Base-by-base conservation (phyloP, 1,139 yeast species). In the Suhomyces bribrorum region DNA sequence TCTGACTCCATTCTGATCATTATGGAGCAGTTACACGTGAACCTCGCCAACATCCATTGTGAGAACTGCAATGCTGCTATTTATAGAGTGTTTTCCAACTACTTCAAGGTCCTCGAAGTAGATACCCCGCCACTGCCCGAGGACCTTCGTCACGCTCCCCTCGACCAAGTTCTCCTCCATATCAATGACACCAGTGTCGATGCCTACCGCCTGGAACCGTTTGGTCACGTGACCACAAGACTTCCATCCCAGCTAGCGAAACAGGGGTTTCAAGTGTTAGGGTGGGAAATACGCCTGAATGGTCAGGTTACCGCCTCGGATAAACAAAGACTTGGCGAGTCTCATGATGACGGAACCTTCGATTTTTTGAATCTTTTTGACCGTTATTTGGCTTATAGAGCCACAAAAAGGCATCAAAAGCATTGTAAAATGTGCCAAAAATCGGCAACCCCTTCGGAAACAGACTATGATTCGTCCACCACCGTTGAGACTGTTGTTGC, bases 41-140 rank as follows among this genome's bases (percentile, higher is more conserved):
- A 52, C 15, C 53, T 77, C 17, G 59, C 63, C 11, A 77, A 79
- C 45, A 62, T 79, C 20, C 84, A 79, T 50, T 79, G 84, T 50
- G 61, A 58, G 8, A 72, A 71, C 30, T 79, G 83, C 51, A 77
- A 69, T 44, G 45, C 49, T 1, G 56, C 70, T 2, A 62, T 79
- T 29, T 41, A 53, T n/a, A 41, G 43, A 23, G 37, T 46, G 11
- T 36, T 62, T 20, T 46, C 54, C 9, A 40, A 40, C 23, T 49
- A 34, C 34, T 54, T 46, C 40, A 46, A 39, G 24, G 41, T 48
- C 16, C 43, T 24, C 7, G 31, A 49, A 2, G 47, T 40, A 14
- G 61, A 57, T 7, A 53, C 46, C 22, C 52, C 62, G 26, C 61
- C 62, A 5, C 49, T 55, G 3, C 41, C 53, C 14, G 57, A 58